Evolutionary conservation across 1,284 basidiomycete species (phyloP).

Genomic region (Apiotrichum laibachii): DNA sequence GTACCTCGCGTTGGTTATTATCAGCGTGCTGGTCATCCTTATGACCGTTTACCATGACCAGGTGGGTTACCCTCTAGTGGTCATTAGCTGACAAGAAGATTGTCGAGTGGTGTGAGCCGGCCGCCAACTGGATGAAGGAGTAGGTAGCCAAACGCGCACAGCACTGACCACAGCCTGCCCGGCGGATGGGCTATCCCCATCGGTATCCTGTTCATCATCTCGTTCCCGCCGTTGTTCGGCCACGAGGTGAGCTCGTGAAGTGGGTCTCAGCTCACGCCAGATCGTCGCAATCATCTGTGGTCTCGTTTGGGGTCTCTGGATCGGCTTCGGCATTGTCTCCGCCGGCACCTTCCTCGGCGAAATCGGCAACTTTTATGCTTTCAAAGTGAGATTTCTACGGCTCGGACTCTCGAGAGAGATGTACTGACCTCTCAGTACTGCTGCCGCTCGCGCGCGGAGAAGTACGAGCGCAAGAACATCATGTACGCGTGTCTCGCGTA

Average conservation of each 20-base stretch:
- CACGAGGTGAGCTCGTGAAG: constrained; percentile 33
- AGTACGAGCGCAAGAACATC: constrained; percentile 67
- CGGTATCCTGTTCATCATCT: constrained; percentile 55
- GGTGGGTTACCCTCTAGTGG: constrained; percentile 23
- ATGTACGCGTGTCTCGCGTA: constrained; percentile 73
- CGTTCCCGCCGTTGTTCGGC: constrained; percentile 50
- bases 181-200: constrained; percentile 81
- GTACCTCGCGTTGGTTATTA: constrained; percentile 48
- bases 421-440: too few species aligned
- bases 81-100: constrained; percentile 55
- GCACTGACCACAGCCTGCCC: constrained; percentile 40
- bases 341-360: constrained; percentile 46
- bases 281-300: constrained; percentile 47
- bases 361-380: constrained; percentile 45
- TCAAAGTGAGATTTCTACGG: too few species aligned
- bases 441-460: constrained; percentile 63
- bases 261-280: constrained; percentile 19
- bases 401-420: too few species aligned
- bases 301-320: constrained; percentile 48
- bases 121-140: constrained; percentile 63
- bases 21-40: constrained; percentile 57
- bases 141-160: constrained; percentile 44
- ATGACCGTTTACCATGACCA: constrained; percentile 62
- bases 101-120: constrained; percentile 63
- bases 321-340: constrained; percentile 46